These are phyloP conservation scores for Thymus quinquecostatus DNA, from an alignment of 257 asterid species.

Conservation along the genomic window DNA sequence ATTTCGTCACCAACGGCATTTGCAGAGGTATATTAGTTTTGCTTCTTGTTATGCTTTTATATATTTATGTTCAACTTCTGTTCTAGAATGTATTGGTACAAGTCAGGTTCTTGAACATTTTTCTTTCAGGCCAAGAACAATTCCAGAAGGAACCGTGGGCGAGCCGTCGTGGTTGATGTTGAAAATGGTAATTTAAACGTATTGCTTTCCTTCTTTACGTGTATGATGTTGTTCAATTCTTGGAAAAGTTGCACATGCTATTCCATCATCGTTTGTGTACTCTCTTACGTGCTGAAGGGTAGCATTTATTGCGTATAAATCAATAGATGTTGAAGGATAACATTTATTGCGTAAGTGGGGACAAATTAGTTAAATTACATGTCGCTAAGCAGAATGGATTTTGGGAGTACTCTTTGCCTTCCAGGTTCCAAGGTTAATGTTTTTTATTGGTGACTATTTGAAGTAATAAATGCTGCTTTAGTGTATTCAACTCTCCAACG, in stretches of 20 bases:
- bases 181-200: slow-evolving; percentile 62
- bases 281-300: not conserved
- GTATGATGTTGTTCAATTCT: not conserved
- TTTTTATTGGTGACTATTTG: not conserved
- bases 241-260: too few relatives aligned
- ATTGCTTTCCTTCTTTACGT: not conserved
- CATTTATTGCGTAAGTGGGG: not conserved
- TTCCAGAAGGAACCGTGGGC: slow-evolving; percentile 59
- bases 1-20: slow-evolving; percentile 62
- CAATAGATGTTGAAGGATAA: not conserved
- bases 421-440: not conserved
- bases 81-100: slow-evolving; percentile 14
- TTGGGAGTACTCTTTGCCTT: not conserved
- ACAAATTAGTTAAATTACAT: not conserved
- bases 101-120: slow-evolving; percentile 20
- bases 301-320: not conserved
- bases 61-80: not conserved
- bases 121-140: slow-evolving; percentile 72
- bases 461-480: not conserved
- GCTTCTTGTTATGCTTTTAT: not conserved
- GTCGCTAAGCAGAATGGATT: not conserved
- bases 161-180: slow-evolving; percentile 65
- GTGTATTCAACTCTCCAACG: not conserved
- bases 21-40: slow-evolving; percentile 43
- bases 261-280: not conserved